Evolutionary conservation across 306 rosid genomes (phyloP).

Genomic region (Astragalus membranaceus): DNA sequence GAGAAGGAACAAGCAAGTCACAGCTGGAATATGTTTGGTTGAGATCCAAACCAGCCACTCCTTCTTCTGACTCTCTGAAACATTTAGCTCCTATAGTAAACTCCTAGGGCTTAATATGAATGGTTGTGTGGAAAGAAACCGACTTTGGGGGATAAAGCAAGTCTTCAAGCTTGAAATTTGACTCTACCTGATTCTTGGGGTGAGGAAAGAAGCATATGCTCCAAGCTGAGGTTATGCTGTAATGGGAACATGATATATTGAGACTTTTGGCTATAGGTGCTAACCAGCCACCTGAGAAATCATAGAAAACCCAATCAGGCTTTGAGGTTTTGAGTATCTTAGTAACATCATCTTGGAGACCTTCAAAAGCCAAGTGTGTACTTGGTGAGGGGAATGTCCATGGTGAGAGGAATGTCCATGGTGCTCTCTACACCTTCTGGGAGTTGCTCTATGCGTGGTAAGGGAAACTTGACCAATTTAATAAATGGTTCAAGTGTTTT

Average conservation of each 20-base stretch:
- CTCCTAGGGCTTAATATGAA: slow-evolving; percentile 18
- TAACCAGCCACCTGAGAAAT: slow-evolving; percentile 29
- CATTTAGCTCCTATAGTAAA: slow-evolving; percentile 7
- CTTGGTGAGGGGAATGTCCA: slow-evolving; percentile 16
- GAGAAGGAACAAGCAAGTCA: slow-evolving; percentile 29
- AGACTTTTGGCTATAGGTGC: slow-evolving; percentile 10
- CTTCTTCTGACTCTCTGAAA: too few species aligned
- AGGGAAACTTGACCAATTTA: slow-evolving; percentile 24
- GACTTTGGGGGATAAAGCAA: slow-evolving; percentile 26
- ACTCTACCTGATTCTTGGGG: not conserved
- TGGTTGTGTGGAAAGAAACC: slow-evolving; percentile 25
- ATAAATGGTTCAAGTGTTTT: slow-evolving; percentile 18
- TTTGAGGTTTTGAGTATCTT: slow-evolving; percentile 19
- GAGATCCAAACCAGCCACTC: not conserved
- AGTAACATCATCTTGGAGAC: slow-evolving; percentile 23
- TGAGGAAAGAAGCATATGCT: slow-evolving; percentile 28
- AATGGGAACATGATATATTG: slow-evolving; percentile 25
- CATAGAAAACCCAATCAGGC: slow-evolving; percentile 52
- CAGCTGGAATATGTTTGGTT: slow-evolving; percentile 24
- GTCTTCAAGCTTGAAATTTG: not conserved
- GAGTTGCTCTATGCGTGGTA: slow-evolving; percentile 25
- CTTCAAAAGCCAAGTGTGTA: slow-evolving; percentile 27
- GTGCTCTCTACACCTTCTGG: slow-evolving; percentile 47
- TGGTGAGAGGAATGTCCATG: too few species aligned
- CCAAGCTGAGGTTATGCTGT: slow-evolving; percentile 30